These are phyloP conservation scores for Plasmodium chabaudi DNA, from an alignment of 169 alveolate genomes.

Conservation along the genomic window DNA sequence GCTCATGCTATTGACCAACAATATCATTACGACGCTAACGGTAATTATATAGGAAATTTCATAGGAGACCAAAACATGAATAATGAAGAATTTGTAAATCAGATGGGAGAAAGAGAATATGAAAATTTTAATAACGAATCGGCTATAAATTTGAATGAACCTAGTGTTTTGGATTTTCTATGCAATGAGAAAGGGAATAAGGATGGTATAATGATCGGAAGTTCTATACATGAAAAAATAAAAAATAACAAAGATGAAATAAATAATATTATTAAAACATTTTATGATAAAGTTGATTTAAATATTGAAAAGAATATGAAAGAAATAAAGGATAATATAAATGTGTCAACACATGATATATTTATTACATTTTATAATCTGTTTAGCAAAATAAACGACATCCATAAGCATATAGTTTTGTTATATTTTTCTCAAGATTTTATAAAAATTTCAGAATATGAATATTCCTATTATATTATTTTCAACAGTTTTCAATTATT, in stretches of 20 bases:
- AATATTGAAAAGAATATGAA: constrained; percentile 25
- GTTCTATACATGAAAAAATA: constrained; percentile 33
- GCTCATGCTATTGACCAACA: no score
- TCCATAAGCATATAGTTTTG: constrained; percentile 54
- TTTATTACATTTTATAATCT: constrained; percentile 54
- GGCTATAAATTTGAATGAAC: not conserved
- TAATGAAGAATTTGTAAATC: no score
- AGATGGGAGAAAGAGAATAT: no score
- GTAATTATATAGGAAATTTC: no score
- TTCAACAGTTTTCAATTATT: constrained; percentile 44
- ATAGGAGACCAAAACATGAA: no score
- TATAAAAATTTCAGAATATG: constrained; percentile 33
- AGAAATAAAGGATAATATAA: constrained; percentile 67
- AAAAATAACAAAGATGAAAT: constrained; percentile 1
- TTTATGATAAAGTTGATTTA: constrained; percentile 65
- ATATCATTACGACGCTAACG: no score
- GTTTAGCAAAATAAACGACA: constrained; percentile 4
- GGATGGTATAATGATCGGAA: not conserved
- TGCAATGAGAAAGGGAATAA: not conserved
- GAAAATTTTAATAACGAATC: no score
- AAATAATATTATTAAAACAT: constrained; percentile 42
- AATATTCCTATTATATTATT: constrained; percentile 67
- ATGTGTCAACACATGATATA: constrained; percentile 27
- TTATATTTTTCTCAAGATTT: constrained; percentile 53
- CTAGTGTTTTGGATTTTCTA: constrained; percentile 14